Evolutionary conservation across 257 asterid genomes (phyloP).

Genomic region (Ilex asprella): DNA sequence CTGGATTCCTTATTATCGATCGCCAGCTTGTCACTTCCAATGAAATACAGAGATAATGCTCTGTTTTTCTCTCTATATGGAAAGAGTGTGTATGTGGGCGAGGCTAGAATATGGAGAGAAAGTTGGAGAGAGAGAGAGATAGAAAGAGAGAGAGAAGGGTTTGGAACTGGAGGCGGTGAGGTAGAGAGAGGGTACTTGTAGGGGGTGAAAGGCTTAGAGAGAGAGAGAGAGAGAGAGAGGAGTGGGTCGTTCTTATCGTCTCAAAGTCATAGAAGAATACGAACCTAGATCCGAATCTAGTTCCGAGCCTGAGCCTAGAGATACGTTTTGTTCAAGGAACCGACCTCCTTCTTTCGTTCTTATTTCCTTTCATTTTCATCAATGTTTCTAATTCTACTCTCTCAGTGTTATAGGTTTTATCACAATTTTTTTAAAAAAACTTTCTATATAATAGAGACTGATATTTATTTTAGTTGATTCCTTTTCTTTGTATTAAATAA

Average conservation of each 20-base stretch:
- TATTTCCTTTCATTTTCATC: conserved; percentile 42
- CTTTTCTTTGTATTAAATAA: too few species aligned
- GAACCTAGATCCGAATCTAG: conserved; percentile 52
- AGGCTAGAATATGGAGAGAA: too few species aligned
- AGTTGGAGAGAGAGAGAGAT: conserved; percentile 12
- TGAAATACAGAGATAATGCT: neutral
- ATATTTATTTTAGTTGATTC: too few species aligned
- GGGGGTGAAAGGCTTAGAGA: neutral
- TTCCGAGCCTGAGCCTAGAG: conserved; percentile 39
- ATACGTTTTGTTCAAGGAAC: conserved; percentile 71
- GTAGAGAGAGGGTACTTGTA: conserved; percentile 26
- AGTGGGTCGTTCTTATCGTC: conserved; percentile 53
- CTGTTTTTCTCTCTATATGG: neutral
- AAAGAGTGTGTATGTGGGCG: neutral
- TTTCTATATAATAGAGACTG: too few species aligned
- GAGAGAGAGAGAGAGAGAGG: neutral
- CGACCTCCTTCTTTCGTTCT: conserved; percentile 56
- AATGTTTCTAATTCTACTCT: conserved; percentile 12
- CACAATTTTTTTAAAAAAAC: conserved; percentile 1
- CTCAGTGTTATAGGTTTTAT: conserved; percentile 36
- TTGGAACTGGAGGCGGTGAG: conserved; percentile 44
- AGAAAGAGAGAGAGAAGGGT: conserved; percentile 16
- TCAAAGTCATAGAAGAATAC: conserved; percentile 33
- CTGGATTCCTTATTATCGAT: conserved; percentile 56
- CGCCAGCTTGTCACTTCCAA: conserved; percentile 46